Evolutionary conservation across 2,329 filamentous ascomycete species (phyloP), one percentile per base, ranked within the genome.

Genomic region (Colletotrichum cuscutae): DNA sequence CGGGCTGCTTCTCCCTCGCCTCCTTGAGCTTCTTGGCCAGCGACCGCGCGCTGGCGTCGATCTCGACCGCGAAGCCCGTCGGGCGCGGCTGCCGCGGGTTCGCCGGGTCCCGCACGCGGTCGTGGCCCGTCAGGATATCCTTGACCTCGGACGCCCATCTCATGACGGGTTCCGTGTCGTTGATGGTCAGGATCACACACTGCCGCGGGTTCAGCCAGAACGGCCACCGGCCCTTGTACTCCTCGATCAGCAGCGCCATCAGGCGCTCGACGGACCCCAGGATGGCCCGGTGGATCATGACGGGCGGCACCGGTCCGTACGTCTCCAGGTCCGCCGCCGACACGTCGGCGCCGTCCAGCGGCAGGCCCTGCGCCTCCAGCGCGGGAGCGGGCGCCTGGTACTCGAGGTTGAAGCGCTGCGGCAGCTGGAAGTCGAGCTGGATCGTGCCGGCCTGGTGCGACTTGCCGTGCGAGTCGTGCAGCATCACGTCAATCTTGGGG

Each of bases 361-460:
- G 82, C 75, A 82, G 76, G 58, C 89, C 86, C 68, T 85, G 84
- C 28, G 85, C 84, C 77, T 93, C 91, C 22, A 88, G 79, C 75
- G 92, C 90, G 0, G 92, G 90, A 0, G 91, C 90, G 0, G 92
- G 91, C 1, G 91, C 91, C 78, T 90, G 86, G 78, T 97, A 97
- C 77, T 92, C 88, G 46, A 97, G 85, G 58, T 90, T 90, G 79
- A 97, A 97, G 13, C 94, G 90, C 79, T 94, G 93, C 1, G 95
- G 95, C 2, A 97, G 87, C 82, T 97, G 95, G 80, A 97, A 97
- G 80, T 97, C 95, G 32, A 97, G 89, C 84, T 97, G 95, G 63
- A 97, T 92, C 0, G 95, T 97, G 3, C 94, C 95, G 3, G 95
- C 94, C 80, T 97, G 95, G 79, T 97, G 95, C 78, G 95, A 93